Conservation (phyloP, 2,329 filamentous ascomycete genomes). For the Graphium sp. region DNA sequence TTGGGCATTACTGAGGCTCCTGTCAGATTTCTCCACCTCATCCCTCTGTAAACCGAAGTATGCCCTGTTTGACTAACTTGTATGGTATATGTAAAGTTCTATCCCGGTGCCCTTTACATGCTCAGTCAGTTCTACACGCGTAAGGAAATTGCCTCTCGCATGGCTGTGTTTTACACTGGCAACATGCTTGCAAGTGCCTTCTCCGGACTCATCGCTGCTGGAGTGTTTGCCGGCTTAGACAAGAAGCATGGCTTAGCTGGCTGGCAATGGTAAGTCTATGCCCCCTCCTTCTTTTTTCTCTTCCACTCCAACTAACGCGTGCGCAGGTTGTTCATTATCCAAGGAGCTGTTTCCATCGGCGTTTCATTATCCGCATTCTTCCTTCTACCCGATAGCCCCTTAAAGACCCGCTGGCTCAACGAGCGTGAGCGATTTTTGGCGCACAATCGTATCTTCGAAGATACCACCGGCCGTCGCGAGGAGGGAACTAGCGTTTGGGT, state of each 20-base stretch:
- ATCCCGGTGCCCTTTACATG: slow-evolving; percentile 19
- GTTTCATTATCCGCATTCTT: slow-evolving; percentile 15
- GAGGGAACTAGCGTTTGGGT: slow-evolving; percentile 9
- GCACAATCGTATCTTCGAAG: slow-evolving; percentile 21
- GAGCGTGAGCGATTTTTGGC: slow-evolving; percentile 28
- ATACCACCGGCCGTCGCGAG: slow-evolving; percentile 13
- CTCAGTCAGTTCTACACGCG: slow-evolving; percentile 40
- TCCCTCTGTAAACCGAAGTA: too few species aligned
- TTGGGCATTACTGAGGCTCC: slow-evolving; percentile 18
- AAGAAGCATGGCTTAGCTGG: slow-evolving; percentile 34
- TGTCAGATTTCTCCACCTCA: slow-evolving; percentile 8
- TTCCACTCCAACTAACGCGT: too few species aligned
- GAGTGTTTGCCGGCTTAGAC: slow-evolving; percentile 43
- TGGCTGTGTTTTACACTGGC: slow-evolving; percentile 39
- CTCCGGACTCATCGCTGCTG: slow-evolving; percentile 44
- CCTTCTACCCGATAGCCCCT: slow-evolving; percentile 23
- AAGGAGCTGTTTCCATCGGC: slow-evolving; percentile 30
- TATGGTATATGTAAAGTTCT: slow-evolving; percentile 23
- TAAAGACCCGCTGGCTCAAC: slow-evolving; percentile 26
- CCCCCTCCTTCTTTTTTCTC: too few species aligned
- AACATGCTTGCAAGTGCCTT: slow-evolving; percentile 52
- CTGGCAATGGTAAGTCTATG: slow-evolving; percentile 54
- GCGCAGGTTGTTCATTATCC: slow-evolving; percentile 55
- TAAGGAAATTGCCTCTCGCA: slow-evolving; percentile 44
- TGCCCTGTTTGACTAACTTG: slow-evolving; percentile 20